Base-by-base conservation (phyloP, 2,329 filamentous ascomycete genomes). In the Lasiodiplodia sp. region DNA sequence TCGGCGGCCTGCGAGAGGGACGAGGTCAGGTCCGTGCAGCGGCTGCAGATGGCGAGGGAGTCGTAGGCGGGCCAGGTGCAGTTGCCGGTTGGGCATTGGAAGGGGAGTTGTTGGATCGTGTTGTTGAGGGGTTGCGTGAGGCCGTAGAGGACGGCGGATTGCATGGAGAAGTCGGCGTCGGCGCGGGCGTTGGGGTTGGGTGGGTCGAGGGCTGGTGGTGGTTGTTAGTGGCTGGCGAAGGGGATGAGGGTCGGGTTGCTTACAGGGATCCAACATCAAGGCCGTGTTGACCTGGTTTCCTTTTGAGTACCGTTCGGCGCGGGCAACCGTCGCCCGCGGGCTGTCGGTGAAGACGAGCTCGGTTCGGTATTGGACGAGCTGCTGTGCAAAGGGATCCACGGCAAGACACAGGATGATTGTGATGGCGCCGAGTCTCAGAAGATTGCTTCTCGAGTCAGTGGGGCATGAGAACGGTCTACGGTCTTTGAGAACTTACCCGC, bases 141-240 rank as follows among this genome's bases (percentile, higher is more conserved):
- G 3, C 69, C 70, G 53, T 58, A 57, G 1, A 72, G 28, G 10
- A 70, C 52, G 3, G 66, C 67, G 10, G 69, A 56, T n/a, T 70
- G 69, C 58, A 72, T 63, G 4, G 67, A 57, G 51, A 67, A 70
- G 49, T 72, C 70, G 2, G 66, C 67, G n/a, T 52, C 53, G 23
- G 69, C 55, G 3, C 23, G 11, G 2, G 44, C 49, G 14, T 31
- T 40, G 10, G n/a, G 4, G 10, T 1, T 16, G 2, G 55, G 12
- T 1, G 55, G 34, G n/a, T 40, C 3, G 4, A 12, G 34, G 12
- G 60, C 40, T 37, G 18, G 12, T 37, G 18, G 12, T 12, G n/a
- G 10, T 7, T n/a, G 18, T 49, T 5, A 49, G 37, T 16, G 11
- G 4, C 5, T 18, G n/a, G 3, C 16, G n/a, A 7, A 4, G 16